These are phyloP conservation scores for Sinapis alba DNA, from an alignment of 441 rosid species.

Conservation along the genomic window DNA sequence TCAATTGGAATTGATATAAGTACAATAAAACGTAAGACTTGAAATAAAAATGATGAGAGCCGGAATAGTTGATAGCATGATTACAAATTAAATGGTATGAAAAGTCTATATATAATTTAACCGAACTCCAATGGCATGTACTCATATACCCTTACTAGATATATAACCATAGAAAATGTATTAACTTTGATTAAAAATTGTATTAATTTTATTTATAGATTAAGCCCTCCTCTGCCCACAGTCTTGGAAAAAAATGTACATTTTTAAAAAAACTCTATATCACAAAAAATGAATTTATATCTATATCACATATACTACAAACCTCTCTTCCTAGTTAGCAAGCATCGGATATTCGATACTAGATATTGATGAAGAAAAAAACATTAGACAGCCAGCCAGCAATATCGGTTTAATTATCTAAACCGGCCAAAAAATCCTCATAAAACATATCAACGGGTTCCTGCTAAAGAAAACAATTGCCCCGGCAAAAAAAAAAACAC, in stretches of 20 bases:
- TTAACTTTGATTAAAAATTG: background rate
- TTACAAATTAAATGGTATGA: constrained; percentile 5
- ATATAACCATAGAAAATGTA: background rate
- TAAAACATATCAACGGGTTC: constrained; percentile 22
- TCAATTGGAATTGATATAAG: background rate
- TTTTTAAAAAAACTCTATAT: background rate
- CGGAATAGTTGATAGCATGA: constrained; percentile 23
- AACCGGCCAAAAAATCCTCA: constrained; percentile 33
- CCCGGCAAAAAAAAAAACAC: background rate
- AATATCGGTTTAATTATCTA: constrained; percentile 12
- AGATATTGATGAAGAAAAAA: constrained; percentile 22
- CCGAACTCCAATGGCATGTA: background rate
- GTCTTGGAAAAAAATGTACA: background rate
- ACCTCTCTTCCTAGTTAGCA: constrained; percentile 24
- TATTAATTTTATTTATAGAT: background rate
- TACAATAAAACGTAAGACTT: background rate
- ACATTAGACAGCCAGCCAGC: constrained; percentile 29
- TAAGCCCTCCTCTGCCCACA: background rate
- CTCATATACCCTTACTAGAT: background rate
- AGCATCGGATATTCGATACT: constrained; percentile 31
- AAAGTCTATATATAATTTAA: background rate
- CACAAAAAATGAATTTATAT: constrained; percentile 22
- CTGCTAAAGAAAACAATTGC: constrained; percentile 11
- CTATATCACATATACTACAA: constrained; percentile 38
- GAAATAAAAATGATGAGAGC: background rate